Percentiles rank a stretch among this genome's conserved stretches.
Conservation (phyloP, 1,284 basidiomycete genomes). For the Cryptococcus deneoformans region DNA sequence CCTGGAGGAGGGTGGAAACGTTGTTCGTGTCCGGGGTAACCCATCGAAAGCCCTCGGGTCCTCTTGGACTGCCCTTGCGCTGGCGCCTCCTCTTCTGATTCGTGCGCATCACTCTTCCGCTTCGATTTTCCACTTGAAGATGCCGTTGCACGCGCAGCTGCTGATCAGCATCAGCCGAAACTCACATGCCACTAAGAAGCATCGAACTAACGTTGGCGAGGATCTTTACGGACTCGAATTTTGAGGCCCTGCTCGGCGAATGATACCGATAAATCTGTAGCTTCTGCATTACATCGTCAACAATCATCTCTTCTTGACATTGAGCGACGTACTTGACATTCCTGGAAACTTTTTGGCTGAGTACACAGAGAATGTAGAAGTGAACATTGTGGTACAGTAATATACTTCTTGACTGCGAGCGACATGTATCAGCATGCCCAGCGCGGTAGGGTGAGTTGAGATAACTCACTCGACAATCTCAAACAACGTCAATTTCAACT, state of each 20-base stretch:
- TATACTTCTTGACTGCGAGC: constrained; percentile 67
- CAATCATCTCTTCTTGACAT: neutral
- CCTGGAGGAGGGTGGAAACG: constrained; percentile 2
- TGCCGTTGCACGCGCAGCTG: neutral
- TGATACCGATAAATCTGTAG: constrained; percentile 79
- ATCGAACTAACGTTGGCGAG: constrained; percentile 24
- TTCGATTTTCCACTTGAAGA: constrained; percentile 11
- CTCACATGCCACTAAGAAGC: neutral
- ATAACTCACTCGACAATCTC: constrained; percentile 82
- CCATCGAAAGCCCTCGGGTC: neutral
- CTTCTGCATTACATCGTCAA: constrained; percentile 56
- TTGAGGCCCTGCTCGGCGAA: constrained; percentile 91
- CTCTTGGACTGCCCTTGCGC: constrained; percentile 13
- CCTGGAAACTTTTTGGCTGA: constrained; percentile 93
- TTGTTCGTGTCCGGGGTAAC: constrained; percentile 4
- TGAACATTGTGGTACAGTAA: constrained; percentile 85
- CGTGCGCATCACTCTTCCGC: constrained; percentile 15
- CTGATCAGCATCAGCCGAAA: neutral
- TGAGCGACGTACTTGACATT: constrained; percentile 67
- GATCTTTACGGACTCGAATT: constrained; percentile 86
- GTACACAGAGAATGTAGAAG: constrained; percentile 66
- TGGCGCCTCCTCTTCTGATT: constrained; percentile 20
- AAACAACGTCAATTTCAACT: constrained; percentile 86
- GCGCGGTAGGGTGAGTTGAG: too few species aligned
- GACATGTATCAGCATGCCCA: neutral